Conservation (phyloP, 73 alveolate genomes). For the Paramecium biaurelia region DNA sequence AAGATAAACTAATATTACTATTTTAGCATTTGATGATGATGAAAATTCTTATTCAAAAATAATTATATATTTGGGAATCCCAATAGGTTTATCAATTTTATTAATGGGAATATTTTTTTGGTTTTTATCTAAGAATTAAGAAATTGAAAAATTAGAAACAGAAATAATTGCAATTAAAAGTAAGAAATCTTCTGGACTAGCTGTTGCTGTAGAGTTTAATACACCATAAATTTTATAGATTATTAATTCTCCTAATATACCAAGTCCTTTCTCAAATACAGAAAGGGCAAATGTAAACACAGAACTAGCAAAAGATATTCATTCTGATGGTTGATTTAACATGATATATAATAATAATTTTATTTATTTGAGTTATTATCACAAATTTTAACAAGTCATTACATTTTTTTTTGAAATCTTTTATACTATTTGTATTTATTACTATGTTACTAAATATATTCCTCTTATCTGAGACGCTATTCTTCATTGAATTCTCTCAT, state of each 20-base stretch:
- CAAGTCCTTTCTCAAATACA: constrained; percentile 1
- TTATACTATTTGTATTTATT: background rate
- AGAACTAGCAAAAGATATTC: background rate
- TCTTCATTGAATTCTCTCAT: background rate
- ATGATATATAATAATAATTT: background rate
- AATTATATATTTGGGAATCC: background rate
- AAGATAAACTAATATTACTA: background rate
- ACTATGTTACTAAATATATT: background rate
- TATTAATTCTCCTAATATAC: background rate
- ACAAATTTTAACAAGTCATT: background rate
- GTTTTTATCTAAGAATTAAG: background rate
- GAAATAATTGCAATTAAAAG: background rate
- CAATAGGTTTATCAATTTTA: background rate
- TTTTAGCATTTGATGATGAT: background rate
- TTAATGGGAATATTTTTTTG: background rate
- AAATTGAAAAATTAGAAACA: background rate
- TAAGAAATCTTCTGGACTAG: background rate
- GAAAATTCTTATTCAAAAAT: background rate
- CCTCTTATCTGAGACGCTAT: background rate
- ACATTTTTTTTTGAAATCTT: constrained; percentile 5
- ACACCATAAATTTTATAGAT: background rate
- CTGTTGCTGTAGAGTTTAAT: background rate
- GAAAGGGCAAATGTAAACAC: background rate
- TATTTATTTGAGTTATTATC: background rate
- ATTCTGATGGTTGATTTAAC: background rate